phyloP scores from a whole-genome alignment of 345 rosid species.

The Turritis glabra region DNA sequence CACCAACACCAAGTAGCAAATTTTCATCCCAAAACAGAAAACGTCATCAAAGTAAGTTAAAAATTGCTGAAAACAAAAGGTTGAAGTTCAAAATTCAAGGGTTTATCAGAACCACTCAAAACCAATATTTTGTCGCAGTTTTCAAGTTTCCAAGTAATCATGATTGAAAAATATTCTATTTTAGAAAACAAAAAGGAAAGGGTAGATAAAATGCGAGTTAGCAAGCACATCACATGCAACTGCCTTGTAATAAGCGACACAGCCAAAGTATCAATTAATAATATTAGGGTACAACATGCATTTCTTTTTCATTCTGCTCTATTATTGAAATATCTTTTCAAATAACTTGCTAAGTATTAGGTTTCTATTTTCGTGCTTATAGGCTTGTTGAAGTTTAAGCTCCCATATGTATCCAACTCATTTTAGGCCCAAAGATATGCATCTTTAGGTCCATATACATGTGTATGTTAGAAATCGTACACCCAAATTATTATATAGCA shows the following conservation, averaged over 20 bases:
- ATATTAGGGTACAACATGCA: neutral
- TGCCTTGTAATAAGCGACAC: constrained; percentile 35
- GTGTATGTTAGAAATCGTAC: neutral
- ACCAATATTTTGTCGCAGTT: neutral
- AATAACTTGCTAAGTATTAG: neutral
- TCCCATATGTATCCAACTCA: neutral
- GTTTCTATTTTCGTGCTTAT: neutral
- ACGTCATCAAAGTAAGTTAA: neutral
- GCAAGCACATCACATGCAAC: constrained; percentile 36
- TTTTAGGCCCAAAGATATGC: neutral
- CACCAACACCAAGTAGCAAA: neutral
- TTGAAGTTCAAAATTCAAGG: neutral
- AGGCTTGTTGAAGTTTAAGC: neutral
- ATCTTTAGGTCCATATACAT: neutral
- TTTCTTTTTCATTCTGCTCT: neutral
- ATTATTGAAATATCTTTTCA: neutral
- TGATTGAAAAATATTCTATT: neutral
- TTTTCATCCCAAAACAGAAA: neutral
- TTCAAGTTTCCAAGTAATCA: constrained; percentile 27
- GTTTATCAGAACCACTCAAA: neutral
- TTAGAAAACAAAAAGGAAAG: neutral
- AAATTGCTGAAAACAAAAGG: neutral
- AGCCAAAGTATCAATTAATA: constrained; percentile 26
- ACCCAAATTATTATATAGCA: neutral
- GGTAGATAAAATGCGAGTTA: constrained; percentile 8